These are phyloP conservation scores for Linum usitatissimum DNA, from an alignment of 345 rosid species.

Conservation along the genomic window DNA sequence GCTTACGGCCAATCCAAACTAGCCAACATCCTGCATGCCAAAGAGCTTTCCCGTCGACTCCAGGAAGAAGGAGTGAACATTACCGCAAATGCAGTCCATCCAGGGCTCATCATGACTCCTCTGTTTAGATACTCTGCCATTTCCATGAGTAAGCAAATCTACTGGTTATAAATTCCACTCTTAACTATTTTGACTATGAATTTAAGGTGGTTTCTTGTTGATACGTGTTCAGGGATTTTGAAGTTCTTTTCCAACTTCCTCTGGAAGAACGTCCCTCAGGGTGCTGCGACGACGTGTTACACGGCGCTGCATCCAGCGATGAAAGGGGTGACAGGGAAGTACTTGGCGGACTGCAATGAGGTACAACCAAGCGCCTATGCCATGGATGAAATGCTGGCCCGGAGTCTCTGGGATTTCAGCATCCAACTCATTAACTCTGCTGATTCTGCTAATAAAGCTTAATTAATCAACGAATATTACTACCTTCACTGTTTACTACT, in stretches of 20 bases:
- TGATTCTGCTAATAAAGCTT: background rate
- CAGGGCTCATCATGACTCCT: conserved; percentile 85
- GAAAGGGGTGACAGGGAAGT: conserved; percentile 60
- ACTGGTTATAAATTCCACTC: background rate
- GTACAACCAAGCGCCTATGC: conserved; percentile 45
- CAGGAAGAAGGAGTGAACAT: conserved; percentile 73
- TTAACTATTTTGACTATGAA: background rate
- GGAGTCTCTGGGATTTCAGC: conserved; percentile 74
- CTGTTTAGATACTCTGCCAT: conserved; percentile 54
- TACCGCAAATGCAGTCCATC: conserved; percentile 82
- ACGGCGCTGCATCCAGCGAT: conserved; percentile 63
- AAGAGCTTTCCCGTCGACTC: conserved; percentile 75
- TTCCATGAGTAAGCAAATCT: conserved; percentile 46
- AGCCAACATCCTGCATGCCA: conserved; percentile 79
- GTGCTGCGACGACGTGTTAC: conserved; percentile 93
- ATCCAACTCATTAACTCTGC: conserved; percentile 28
- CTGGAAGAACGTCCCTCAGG: conserved; percentile 94
- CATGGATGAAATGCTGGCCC: conserved; percentile 41
- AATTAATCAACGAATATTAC: background rate
- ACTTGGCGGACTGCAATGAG: conserved; percentile 74
- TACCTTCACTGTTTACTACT: background rate
- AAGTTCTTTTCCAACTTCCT: conserved; percentile 45
- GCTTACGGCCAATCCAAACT: conserved; percentile 94
- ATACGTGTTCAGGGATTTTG: conserved; percentile 34
- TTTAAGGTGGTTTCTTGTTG: no score